Base-by-base conservation (phyloP, 306 rosid species). In the Gastrolobium villosum region DNA sequence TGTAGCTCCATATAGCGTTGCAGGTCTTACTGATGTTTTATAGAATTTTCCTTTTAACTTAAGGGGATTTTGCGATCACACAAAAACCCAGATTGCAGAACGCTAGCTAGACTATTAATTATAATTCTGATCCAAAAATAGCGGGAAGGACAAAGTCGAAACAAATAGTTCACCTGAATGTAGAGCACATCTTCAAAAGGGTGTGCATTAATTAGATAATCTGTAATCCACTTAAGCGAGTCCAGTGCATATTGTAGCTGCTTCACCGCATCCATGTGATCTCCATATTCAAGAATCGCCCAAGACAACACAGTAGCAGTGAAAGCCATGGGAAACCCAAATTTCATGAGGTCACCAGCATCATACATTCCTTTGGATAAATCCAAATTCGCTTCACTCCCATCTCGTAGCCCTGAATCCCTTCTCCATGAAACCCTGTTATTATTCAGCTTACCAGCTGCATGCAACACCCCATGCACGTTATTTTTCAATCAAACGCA, bases 301-400 rank as follows among this genome's bases (percentile, higher is more conserved):
- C 95, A 92, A 7, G 95, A 92, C 84, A 88, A 80, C 64, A 90
- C 81, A 0, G 97, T 87, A 31, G 93, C 97, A 2, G 90, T 92
- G 66, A 92, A 92, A 80, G 97, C 93, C 89, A 90, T 80, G 5
- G 95, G 97, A 26, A 89, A 88, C 26, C 91, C 94, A 82, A 92
- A 92, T 77, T 92, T 92, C 20, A 90, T 52, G 9, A 78, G 80
- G 37, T 92, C 97, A 13, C 93, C 95, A 0, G 97, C 93, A 79
- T 90, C 95, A 37, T 92, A 92, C 90, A 92, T 70, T 76, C 97
- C 97, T 79, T 82, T 92, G 0, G 95, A 85, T 8, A 92, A 81
- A 72, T 90, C 92, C 90, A 92, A 79, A n/a, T 77, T 52, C 7
- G 50, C 90, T 70, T 85, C 93, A 5, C 64, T 84, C 76, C 95